A percentile compares a stretch with the other conserved stretches of the same genome.
phyloP scores from a whole-genome alignment of 2,329 filamentous ascomycete genomes.

The Pseudogymnoascus sp. region DNA sequence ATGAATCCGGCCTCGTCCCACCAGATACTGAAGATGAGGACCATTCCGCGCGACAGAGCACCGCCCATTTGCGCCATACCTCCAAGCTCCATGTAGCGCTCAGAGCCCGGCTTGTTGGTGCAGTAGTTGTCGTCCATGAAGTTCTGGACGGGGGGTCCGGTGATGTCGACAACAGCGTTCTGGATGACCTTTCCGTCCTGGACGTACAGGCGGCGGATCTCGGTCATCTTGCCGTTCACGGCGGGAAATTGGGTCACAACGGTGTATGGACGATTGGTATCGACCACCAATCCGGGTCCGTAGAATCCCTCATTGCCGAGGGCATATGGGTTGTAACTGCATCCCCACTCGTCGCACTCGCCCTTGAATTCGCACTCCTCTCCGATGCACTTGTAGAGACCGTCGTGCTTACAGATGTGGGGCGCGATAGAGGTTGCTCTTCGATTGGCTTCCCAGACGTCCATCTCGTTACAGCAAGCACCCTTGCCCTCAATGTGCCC shows the following conservation, averaged over 20 bases:
- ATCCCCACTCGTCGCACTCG: conserved; percentile 39
- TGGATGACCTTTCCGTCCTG: conserved; percentile 42
- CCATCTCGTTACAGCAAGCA: conserved; percentile 48
- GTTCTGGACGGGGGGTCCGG: conserved; percentile 30
- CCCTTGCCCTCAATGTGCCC: conserved; percentile 36
- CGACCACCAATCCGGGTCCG: conserved; percentile 26
- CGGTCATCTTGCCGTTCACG: conserved; percentile 32
- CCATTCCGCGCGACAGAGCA: conserved; percentile 43
- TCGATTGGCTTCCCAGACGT: conserved; percentile 49
- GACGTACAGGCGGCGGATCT: conserved; percentile 43
- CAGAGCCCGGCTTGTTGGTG: conserved; percentile 25
- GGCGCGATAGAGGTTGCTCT: conserved; percentile 39
- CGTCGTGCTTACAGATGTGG: conserved; percentile 40
- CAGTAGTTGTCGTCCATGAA: conserved; percentile 34
- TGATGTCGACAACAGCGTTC: conserved; percentile 32
- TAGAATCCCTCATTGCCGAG: conserved; percentile 23
- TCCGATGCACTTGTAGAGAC: conserved; percentile 39
- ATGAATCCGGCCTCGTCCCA: conserved; percentile 46
- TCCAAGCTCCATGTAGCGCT: conserved; percentile 32
- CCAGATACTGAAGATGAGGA: conserved; percentile 49
- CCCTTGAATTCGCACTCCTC: conserved; percentile 33
- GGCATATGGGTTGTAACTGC: conserved; percentile 36
- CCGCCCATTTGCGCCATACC: conserved; percentile 40
- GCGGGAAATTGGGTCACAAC: conserved; percentile 44
- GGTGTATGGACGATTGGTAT: conserved; percentile 36